Percentiles rank a stretch among this genome's conserved stretches.
Evolutionary conservation across 1,284 basidiomycete genomes (phyloP).

Genomic region (Cutaneotrichosporon daszewskae): DNA sequence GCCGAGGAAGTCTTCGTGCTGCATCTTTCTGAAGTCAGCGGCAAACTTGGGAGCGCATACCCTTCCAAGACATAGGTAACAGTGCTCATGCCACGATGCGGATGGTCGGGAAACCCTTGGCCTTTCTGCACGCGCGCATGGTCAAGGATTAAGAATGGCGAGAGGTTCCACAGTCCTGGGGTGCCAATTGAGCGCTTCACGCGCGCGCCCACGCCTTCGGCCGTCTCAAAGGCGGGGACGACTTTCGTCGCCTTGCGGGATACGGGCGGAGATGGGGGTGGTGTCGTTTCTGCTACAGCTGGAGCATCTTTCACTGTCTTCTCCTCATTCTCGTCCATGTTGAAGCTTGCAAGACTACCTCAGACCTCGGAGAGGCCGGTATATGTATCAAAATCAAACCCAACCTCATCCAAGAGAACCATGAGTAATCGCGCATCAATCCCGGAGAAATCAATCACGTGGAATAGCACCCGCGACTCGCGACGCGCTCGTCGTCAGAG

Average conservation of each 20-base stretch:
- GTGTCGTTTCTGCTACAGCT: no score
- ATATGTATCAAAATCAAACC: no score
- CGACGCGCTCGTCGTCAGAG: no score
- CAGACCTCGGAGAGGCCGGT: no score
- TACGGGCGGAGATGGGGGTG: no score
- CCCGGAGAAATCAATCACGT: no score
- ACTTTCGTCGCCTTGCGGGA: slow-evolving; percentile 69
- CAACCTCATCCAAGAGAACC: no score
- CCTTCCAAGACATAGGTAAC: slow-evolving; percentile 82
- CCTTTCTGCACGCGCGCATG: neutral
- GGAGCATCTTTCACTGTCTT: no score
- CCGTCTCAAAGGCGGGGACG: slow-evolving; percentile 67
- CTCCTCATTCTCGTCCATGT: no score
- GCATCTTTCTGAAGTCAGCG: slow-evolving; percentile 23
- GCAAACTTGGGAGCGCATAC: slow-evolving; percentile 42
- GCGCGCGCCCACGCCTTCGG: slow-evolving; percentile 79
- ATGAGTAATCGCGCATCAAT: no score
- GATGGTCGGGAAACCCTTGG: slow-evolving; percentile 61
- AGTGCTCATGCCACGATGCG: slow-evolving; percentile 73
- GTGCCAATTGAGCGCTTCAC: slow-evolving; percentile 85
- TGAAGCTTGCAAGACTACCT: no score
- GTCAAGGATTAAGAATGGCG: slow-evolving; percentile 73
- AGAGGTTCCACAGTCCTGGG: slow-evolving; percentile 66
- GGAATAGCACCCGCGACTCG: no score
- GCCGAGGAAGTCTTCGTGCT: slow-evolving; percentile 89